Conservation (phyloP, 345 rosid genomes). For the Eucalyptus pumila region DNA sequence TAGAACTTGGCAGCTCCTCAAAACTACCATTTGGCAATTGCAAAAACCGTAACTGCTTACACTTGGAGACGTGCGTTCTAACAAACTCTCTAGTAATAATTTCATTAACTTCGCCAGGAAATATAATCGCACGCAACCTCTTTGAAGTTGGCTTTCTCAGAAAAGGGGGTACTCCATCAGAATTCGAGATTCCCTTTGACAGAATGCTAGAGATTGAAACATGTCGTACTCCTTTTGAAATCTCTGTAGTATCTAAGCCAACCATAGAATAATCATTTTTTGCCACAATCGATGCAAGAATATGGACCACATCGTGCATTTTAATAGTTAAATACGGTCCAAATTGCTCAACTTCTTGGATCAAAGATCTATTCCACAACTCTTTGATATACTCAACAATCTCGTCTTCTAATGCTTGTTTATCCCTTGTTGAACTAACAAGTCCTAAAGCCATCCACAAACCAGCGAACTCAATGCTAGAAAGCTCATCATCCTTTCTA, state of each 20-base stretch:
- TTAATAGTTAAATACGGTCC: fast-evolving
- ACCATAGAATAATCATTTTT: background rate
- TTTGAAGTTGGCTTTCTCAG: background rate
- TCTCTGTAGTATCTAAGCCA: background rate
- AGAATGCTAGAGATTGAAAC: fast-evolving
- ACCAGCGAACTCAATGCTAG: fast-evolving
- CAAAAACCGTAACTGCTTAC: fast-evolving
- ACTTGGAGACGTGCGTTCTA: background rate
- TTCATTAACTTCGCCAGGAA: fast-evolving
- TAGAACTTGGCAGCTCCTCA: background rate
- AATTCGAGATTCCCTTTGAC: fast-evolving
- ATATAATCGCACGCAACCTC: background rate
- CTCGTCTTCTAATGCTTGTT: background rate
- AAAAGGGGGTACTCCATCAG: background rate
- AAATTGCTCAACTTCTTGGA: background rate
- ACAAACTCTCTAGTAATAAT: background rate
- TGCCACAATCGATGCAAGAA: background rate
- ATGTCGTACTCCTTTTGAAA: background rate
- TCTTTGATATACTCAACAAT: background rate
- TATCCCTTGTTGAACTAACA: background rate
- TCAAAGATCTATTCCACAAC: background rate
- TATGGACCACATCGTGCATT: background rate
- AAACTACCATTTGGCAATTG: background rate
- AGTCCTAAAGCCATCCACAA: background rate
- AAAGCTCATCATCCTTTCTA: fast-evolving